Base-by-base conservation (phyloP, 257 asterid genomes). In the Capsicum baccatum region DNA sequence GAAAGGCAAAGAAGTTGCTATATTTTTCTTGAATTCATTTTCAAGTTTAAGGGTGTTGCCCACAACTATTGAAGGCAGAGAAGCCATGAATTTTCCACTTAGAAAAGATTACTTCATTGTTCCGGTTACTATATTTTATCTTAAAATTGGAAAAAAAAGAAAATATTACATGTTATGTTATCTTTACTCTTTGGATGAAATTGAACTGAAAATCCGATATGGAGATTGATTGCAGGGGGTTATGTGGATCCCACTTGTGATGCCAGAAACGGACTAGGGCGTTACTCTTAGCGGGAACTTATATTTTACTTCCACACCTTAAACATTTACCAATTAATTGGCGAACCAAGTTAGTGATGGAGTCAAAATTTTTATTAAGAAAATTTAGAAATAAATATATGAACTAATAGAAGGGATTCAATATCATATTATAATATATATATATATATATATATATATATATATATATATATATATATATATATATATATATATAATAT, bases 1-100 rank as follows among this genome's bases (percentile, higher is more conserved):
- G 6, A 92, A 84, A 33, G 91, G 85, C 63, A 88, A 86, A 74
- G 97, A 87, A 83, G 94, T 70, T 58, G 92, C 70, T 82, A 88
- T 15, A 82, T 79, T 84, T 83, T 90, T 93, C 91, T 88, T 90
- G 91, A 92, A 84, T 10, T 92, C 92, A 16, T 88, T 83, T 82
- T 94, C 93, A 83, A 94, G 94, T 92, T 91, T 94, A 90, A 93
- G 86, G 56, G 92, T 76, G 93, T 84, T 91, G 89, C 87, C 91
- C 83, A 89, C 89, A 68, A 84, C 88, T 81, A 89, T 89, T 21
- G 96, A 90, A 52, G 97, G 97, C 88, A 95, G 88, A 74, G 98
- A 92, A n/a, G 99, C 98, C 99, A 95, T 95, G 85, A 80, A 84
- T 86, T 26, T 26, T 33, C 70, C 67, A 81, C 13, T 5, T 1